Conservation (phyloP, 2,329 filamentous ascomycete genomes). For the Septoria linicola region DNA sequence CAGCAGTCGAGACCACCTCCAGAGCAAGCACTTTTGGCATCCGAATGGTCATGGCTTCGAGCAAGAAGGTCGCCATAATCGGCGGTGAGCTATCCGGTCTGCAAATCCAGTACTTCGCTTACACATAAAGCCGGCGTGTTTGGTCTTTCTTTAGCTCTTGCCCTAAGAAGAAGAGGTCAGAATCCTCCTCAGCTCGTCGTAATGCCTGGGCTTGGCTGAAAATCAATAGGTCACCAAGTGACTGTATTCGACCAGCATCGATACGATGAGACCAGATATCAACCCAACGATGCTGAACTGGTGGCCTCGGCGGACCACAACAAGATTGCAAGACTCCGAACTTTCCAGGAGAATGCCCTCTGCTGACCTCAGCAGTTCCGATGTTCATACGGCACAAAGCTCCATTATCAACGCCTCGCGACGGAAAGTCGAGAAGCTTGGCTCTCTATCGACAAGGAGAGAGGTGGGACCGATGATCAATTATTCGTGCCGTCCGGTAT, state of each 20-base stretch:
- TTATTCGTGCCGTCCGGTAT: neutral
- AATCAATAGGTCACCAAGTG: constrained; percentile 2
- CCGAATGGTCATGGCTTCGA: too few relatives aligned
- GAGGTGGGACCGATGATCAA: neutral
- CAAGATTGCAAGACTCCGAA: neutral
- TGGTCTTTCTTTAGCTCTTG: too few relatives aligned
- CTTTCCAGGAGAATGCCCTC: neutral
- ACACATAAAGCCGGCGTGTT: too few relatives aligned
- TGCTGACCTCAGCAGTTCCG: neutral
- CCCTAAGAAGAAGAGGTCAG: too few relatives aligned
- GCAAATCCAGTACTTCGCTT: too few relatives aligned
- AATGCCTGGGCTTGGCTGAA: too few relatives aligned
- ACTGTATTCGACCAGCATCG: constrained; percentile 1
- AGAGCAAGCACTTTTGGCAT: too few relatives aligned
- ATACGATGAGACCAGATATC: constrained; percentile 3
- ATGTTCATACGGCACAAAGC: constrained; percentile 1
- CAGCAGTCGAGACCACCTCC: too few relatives aligned
- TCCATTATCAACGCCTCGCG: neutral
- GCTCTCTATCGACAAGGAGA: neutral
- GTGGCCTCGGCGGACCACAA: constrained; percentile 4
- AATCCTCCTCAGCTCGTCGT: too few relatives aligned
- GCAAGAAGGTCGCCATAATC: too few relatives aligned
- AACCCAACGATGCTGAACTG: neutral
- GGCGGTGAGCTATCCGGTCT: too few relatives aligned
- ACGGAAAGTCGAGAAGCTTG: neutral